Evolutionary conservation across 1,284 basidiomycete species (phyloP), one percentile per base, ranked within the genome.

Genomic region (Porodaedalea pini): DNA sequence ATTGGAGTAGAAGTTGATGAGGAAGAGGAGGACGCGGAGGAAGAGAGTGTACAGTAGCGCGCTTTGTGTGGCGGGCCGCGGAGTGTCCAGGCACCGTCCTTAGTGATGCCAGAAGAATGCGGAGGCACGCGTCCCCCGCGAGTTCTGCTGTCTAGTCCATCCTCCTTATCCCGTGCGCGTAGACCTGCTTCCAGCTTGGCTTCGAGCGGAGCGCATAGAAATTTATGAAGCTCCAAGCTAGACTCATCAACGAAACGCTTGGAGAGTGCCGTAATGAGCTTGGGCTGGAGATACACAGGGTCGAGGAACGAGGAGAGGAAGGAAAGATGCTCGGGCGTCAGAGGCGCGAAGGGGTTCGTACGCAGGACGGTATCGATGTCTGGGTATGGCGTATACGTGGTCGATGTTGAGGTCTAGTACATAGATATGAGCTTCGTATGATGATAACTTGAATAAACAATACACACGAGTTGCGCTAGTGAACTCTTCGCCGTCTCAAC

Each of bases 61-160:
- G 92, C 92, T 72, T 95, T 94, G 72, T 96, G 94, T 27, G 95
- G 91, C 4, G 96, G 96, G 2, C 95, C 94, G 63, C 84, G 82
- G 63, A 93, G 67, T 32, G 68, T 68, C 94, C 94, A 98, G 4
- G 77, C 76, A 25, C 75, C 73, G n/a, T 82, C 83, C 48, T 73
- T 69, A n/a, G 71, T 69, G 17, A 65, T 59, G 3, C 69, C 70
- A 13, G 70, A 62, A 19, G 68, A 68, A 59, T 95, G 92, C n/a
- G 79, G 68, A 0, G 91, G 86, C 41, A 94, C 78, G 51, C 71
- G 75, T 6, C 73, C 74, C 31, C 63, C 49, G 25, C 77, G 78
- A 27, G 78, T 74, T 32, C 70, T 69, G 17, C 75, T 71, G 11
- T 83, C 82, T 29, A 91, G 75, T 2, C 82, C 84, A 63, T 94